Evolutionary conservation across 1,284 basidiomycete species (phyloP).

Genomic region (Cutaneotrichosporon cutaneum): DNA sequence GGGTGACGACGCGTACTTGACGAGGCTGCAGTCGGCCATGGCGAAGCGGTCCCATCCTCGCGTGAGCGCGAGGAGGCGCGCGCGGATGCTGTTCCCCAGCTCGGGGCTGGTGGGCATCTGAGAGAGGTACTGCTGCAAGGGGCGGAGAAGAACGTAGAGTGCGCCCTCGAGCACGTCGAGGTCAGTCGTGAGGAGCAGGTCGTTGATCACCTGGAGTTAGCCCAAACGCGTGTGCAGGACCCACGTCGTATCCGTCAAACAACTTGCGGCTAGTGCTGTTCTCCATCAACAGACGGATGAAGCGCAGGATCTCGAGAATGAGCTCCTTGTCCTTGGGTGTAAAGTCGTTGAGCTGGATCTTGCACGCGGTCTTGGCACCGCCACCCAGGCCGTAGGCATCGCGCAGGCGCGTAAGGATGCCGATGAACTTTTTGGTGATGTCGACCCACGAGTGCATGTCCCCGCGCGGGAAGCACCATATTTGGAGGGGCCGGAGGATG

Average conservation of each 20-base stretch:
- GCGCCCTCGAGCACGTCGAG: conserved; percentile 81
- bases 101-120: conserved; percentile 67
- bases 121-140: conserved; percentile 89
- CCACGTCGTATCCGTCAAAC: conserved; percentile 93
- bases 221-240: conserved; percentile 40
- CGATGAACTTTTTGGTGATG: conserved; percentile 92
- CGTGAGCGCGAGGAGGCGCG: conserved; percentile 49
- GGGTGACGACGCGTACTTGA: conserved; percentile 43
- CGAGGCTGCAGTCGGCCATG: conserved; percentile 52
- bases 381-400: conserved; percentile 63
- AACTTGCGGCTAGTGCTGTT: conserved; percentile 98
- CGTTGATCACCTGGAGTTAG: conserved; percentile 57
- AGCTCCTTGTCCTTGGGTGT: conserved; percentile 72
- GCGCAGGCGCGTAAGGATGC: conserved; percentile 77
- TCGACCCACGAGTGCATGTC: conserved; percentile 96
- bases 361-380: conserved; percentile 14
- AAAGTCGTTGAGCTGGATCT: conserved; percentile 74
- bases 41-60: conserved; percentile 32
- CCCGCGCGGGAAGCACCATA: conserved; percentile 93
- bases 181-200: conserved; percentile 82
- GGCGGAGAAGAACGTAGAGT: conserved; percentile 82
- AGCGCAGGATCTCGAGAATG: conserved; percentile 78
- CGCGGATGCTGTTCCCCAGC: conserved; percentile 50
- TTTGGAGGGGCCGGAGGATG: conserved; percentile 28
- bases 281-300: conserved; percentile 86